A percentile compares a stretch with the other conserved stretches of the same genome.
Evolutionary conservation across 139 green algal genomes (phyloP).

Genomic region (Diplosphaera chodatii): DNA sequence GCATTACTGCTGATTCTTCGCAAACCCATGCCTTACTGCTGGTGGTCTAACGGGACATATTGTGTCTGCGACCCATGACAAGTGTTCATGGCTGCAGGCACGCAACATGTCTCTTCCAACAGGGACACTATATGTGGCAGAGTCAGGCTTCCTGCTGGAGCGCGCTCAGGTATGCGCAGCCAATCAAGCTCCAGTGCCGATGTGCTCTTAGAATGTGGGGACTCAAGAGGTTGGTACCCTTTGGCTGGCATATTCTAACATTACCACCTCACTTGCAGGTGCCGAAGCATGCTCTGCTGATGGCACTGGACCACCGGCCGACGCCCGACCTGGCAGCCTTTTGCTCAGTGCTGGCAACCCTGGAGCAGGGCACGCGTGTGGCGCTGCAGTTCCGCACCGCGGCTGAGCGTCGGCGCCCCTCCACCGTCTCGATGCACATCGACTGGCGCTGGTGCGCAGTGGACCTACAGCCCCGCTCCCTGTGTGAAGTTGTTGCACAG

Average conservation of each 20-base stretch:
- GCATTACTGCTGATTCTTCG: too few relatives aligned
- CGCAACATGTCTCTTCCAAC: conserved; percentile 45
- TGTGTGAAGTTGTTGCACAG: too few relatives aligned
- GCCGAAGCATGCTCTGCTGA: conserved; percentile 79
- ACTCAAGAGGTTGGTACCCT: too few relatives aligned
- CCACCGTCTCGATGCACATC: conserved; percentile 39
- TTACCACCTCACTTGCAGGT: too few relatives aligned
- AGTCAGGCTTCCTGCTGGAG: conserved; percentile 59
- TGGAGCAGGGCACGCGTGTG: conserved; percentile 49
- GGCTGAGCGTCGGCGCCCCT: conserved; percentile 51
- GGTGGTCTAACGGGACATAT: too few relatives aligned
- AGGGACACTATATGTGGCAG: conserved; percentile 72
- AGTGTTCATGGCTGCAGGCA: too few relatives aligned
- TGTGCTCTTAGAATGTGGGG: too few relatives aligned
- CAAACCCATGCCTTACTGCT: too few relatives aligned
- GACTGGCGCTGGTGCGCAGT: conserved; percentile 57
- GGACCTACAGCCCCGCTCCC: too few relatives aligned
- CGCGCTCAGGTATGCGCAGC: conserved; percentile 18
- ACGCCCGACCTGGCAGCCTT: conserved; percentile 63
- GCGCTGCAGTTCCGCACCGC: conserved; percentile 72
- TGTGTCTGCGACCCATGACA: too few relatives aligned
- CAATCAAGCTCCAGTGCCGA: too few relatives aligned
- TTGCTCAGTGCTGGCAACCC: conserved; percentile 17
- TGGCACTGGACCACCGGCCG: conserved; percentile 39
- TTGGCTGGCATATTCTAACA: too few relatives aligned